Percentiles rank a stretch among this genome's conserved stretches.
Conservation (phyloP, 108 stramenopile genomes). For the Fistulifera solaris region DNA sequence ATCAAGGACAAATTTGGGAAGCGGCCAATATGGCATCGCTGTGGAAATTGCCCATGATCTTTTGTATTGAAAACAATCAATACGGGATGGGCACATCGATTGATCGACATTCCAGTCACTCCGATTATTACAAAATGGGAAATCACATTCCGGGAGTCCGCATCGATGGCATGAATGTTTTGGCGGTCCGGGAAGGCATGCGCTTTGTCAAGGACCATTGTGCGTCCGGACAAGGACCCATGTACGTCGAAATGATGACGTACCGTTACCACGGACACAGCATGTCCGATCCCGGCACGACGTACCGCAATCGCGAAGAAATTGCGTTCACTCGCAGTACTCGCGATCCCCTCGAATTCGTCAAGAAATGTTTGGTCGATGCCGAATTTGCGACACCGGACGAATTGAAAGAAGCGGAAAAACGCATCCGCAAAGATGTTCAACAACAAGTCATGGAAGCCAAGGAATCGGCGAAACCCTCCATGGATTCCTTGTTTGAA, state of each 20-base stretch:
- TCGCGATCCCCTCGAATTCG: constrained; percentile 95
- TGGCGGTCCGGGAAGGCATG: constrained; percentile 95
- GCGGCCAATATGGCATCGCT: constrained; percentile 90
- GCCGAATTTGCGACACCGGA: constrained; percentile 80
- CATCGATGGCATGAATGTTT: constrained; percentile 98
- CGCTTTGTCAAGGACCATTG: constrained; percentile 90
- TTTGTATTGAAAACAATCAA: constrained; percentile 99
- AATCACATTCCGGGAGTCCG: constrained; percentile 96
- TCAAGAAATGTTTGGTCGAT: constrained; percentile 90
- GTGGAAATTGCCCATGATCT: constrained; percentile 98
- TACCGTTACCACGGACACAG: constrained; percentile 99
- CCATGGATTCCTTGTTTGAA: constrained; percentile 35
- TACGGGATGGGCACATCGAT: constrained; percentile 99
- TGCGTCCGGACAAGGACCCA: constrained; percentile 95
- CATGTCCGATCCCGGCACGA: constrained; percentile 99
- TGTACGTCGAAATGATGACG: constrained; percentile 97
- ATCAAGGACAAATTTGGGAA: constrained; percentile 99
- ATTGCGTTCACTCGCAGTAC: constrained; percentile 93
- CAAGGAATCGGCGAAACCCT: constrained; percentile 63
- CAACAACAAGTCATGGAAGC: constrained; percentile 79
- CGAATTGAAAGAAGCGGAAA: constrained; percentile 96
- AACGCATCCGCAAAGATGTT: constrained; percentile 90
- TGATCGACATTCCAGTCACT: constrained; percentile 90
- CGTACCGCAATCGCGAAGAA: constrained; percentile 99
- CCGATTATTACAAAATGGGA: constrained; percentile 99